phyloP scores from a whole-genome alignment of 495 filamentous ascomycete species.

The Geopyxis carbonaria region DNA sequence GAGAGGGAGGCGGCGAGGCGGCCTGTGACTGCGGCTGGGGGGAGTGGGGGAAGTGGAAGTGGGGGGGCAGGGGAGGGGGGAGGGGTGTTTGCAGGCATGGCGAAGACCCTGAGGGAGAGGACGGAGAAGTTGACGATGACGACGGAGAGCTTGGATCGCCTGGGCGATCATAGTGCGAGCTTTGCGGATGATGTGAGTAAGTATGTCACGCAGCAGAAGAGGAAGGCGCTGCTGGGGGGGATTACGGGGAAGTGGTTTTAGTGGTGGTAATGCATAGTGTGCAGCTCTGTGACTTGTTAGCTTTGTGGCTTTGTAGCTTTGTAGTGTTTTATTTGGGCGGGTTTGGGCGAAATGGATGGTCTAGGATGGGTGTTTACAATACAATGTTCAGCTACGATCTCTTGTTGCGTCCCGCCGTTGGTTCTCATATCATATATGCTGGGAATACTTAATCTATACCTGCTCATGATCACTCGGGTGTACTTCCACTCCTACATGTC shows the following conservation, averaged over 20 bases:
- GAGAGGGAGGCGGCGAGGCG: constrained; percentile 33
- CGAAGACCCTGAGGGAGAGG: constrained; percentile 68
- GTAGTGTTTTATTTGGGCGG: too few relatives aligned
- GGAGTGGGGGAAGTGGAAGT: constrained; percentile 32
- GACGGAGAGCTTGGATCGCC: constrained; percentile 64
- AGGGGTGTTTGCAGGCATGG: constrained; percentile 55
- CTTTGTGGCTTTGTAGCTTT: too few relatives aligned
- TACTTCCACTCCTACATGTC: too few relatives aligned
- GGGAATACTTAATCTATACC: too few relatives aligned
- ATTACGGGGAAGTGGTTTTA: constrained; percentile 24
- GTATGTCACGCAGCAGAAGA: constrained; percentile 70
- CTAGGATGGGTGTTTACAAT: too few relatives aligned
- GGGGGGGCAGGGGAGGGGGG: constrained; percentile 29
- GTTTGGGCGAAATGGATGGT: too few relatives aligned
- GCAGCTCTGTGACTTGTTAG: too few relatives aligned
- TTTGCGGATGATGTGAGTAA: constrained; percentile 81
- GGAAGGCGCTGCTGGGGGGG: constrained; percentile 55
- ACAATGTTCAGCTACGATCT: too few relatives aligned
- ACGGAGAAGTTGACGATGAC: constrained; percentile 70
- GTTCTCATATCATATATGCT: too few relatives aligned
- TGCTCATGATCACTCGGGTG: too few relatives aligned
- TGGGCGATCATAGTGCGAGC: constrained; percentile 59
- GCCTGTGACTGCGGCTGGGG: constrained; percentile 25
- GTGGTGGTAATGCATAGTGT: too few relatives aligned
- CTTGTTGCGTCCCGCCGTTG: too few relatives aligned